A percentile compares a stretch with the other conserved stretches of the same genome.
Evolutionary conservation across 257 asterid species (phyloP).

Genomic region (Scutellaria barbata): DNA sequence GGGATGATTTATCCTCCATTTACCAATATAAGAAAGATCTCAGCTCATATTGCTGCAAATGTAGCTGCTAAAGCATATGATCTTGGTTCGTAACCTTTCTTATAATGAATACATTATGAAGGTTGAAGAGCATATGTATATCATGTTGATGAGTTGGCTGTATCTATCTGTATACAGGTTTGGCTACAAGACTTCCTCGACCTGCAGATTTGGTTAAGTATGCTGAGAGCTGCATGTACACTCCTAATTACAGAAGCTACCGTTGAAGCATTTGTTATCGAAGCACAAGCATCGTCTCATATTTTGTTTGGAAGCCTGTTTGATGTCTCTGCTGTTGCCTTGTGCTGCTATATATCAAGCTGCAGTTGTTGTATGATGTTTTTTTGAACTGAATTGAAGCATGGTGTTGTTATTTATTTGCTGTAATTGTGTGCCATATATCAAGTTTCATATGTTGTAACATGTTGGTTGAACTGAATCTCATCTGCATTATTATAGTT

Average conservation of each 20-base stretch:
- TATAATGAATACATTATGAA: background rate
- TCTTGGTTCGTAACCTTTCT: slow-evolving; percentile 56
- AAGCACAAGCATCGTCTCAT: background rate
- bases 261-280: slow-evolving; percentile 43
- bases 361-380: background rate
- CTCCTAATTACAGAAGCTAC: slow-evolving; percentile 77
- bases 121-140: too few species aligned
- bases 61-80: slow-evolving; percentile 98
- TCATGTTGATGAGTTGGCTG: too few species aligned
- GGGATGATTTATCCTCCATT: slow-evolving; percentile 95
- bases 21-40: slow-evolving; percentile 76
- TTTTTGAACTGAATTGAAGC: too few species aligned
- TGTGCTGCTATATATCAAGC: too few species aligned
- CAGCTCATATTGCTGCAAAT: slow-evolving; percentile 85
- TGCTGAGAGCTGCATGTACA: slow-evolving; percentile 97
- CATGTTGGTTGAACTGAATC: too few species aligned
- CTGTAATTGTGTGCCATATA: background rate
- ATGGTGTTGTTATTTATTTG: too few species aligned
- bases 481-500: too few species aligned
- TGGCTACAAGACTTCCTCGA: slow-evolving; percentile 85
- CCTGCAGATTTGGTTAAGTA: slow-evolving; percentile 82
- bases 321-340: background rate
- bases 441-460: slow-evolving; percentile 7
- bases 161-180: slow-evolving; percentile 43
- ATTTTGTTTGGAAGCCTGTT: slow-evolving; percentile 22